A percentile compares a stretch with the other conserved stretches of the same genome.
Conservation (phyloP, 345 rosid species). For the Citrus mangshanensis region DNA sequence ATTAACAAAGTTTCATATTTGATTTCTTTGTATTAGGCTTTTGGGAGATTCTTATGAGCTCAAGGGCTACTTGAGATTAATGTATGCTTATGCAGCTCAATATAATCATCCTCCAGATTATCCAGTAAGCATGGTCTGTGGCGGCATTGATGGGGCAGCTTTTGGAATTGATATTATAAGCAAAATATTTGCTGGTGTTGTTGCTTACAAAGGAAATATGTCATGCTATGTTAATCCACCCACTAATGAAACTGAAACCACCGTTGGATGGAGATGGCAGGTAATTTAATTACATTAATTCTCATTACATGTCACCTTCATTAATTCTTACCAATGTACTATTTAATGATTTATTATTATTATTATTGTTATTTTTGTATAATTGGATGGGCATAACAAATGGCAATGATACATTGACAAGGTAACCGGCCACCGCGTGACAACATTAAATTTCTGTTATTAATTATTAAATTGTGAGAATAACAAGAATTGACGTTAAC, state of each 20-base stretch:
- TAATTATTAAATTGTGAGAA: no score
- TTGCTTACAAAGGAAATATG: background rate
- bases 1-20: no score
- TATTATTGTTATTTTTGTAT: no score
- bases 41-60: constrained; percentile 24
- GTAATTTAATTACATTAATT: constrained; percentile 7
- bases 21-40: constrained; percentile 20
- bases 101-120: constrained; percentile 21
- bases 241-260: background rate
- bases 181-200: constrained; percentile 27
- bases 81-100: constrained; percentile 19
- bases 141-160: constrained; percentile 23
- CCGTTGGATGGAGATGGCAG: constrained; percentile 43
- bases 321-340: background rate
- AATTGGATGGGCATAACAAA: no score
- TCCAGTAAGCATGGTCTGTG: constrained; percentile 20
- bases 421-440: no score
- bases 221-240: constrained; percentile 15
- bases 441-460: no score
- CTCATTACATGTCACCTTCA: background rate
- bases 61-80: background rate
- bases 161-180: constrained; percentile 14
- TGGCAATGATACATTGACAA: no score
- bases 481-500: no score
- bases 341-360: background rate